Evolutionary conservation across 345 rosid genomes (phyloP).

Genomic region (Viola odorata): DNA sequence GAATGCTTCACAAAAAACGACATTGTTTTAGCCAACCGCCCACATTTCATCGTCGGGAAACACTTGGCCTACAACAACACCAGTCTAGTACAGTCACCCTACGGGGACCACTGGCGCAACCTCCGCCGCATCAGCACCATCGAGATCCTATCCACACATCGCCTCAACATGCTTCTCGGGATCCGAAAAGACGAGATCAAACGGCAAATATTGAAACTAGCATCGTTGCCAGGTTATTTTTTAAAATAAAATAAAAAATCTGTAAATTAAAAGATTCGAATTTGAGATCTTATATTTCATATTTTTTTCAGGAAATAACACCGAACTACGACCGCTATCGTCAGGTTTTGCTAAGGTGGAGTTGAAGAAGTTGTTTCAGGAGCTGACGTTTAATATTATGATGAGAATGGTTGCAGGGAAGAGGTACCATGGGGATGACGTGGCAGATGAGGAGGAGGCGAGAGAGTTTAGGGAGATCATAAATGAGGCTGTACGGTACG

Average conservation of each 20-base stretch:
- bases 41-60: conserved; percentile 21
- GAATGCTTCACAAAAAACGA: conserved; percentile 57
- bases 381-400: conserved; percentile 6
- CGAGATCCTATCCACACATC: conserved; percentile 36
- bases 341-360: conserved; percentile 8
- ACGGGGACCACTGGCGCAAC: conserved; percentile 59
- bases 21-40: conserved; percentile 48
- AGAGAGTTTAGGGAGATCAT: conserved; percentile 33
- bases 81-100: conserved; percentile 22
- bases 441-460: conserved; percentile 26
- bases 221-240: too few relatives aligned
- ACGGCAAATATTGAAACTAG: conserved; percentile 22
- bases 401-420: conserved; percentile 16
- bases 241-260: too few relatives aligned
- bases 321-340: neutral
- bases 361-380: conserved; percentile 2
- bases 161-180: conserved; percentile 19
- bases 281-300: too few relatives aligned
- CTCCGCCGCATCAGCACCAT: conserved; percentile 41
- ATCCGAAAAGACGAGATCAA: conserved; percentile 38
- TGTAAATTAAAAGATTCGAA: too few relatives aligned
- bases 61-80: conserved; percentile 36
- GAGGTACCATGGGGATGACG: conserved; percentile 39
- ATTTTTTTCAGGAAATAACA: too few relatives aligned
- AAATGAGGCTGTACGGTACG: conserved; percentile 20